Evolutionary conservation across 1,139 yeast genomes (phyloP), one percentile per base, ranked within the genome.

Genomic region (Zygosaccharomyces pseudobailii): DNA sequence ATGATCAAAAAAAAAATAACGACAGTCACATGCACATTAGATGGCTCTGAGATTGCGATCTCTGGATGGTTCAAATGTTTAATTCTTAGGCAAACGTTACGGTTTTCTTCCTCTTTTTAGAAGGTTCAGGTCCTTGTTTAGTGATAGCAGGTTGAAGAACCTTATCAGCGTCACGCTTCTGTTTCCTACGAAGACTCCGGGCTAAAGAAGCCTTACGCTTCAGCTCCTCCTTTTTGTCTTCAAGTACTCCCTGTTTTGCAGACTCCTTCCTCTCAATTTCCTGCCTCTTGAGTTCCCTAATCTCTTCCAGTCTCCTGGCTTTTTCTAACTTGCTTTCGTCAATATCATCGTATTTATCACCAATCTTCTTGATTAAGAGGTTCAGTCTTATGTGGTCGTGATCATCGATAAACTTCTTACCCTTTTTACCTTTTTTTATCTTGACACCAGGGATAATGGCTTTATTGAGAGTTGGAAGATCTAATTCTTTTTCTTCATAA

Each of bases 311-410:
- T 66, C 95, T 83, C 61, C 88, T 79, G 2, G 95, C 83, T 64
- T 87, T 87, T 65, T 92, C 98, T 51, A 92, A 73, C 67, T 89
- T 90, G 57, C 95, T 85, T 61, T 94, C 96, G 59, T 86, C 84
- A n/a, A 80, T 79, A 43, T 80, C 76, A 58, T 90, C 97, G 56
- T 83, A 76, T 52, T 83, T 80, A 62, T 89, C 95, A 57, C 89
- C 88, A 45, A 92, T 89, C 28, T 85, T 79, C 58, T 80, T 82
- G 44, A 89, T 81, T 54, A 92, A 74, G 66, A 95, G 75, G 53
- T 74, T 78, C 63, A 83, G 58, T 42, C 80, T 76, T 59, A 86
- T 70, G 30, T 80, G 67, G 61, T 87, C 92, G 53, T 79, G 74
- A 62, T 87, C 94, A 43, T 71, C 85, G 25, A 89, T 83, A 67